Conservation (phyloP, 352 stramenopile species). For the Phytophthora pluvialis region DNA sequence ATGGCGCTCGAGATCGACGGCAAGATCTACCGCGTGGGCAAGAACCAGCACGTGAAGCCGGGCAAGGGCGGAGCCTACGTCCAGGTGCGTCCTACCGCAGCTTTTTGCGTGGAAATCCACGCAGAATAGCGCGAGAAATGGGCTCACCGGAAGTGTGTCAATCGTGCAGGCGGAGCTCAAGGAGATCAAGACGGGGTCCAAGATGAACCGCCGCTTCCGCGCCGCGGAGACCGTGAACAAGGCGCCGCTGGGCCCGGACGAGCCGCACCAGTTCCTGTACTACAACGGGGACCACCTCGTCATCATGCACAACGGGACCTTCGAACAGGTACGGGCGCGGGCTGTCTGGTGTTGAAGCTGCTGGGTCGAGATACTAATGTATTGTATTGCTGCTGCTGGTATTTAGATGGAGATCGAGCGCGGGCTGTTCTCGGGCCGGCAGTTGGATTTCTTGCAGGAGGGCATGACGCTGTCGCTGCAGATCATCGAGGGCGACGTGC, state of each 20-base stretch:
- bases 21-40: slow-evolving; percentile 85
- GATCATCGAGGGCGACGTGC: slow-evolving; percentile 83
- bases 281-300: slow-evolving; percentile 78
- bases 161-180: slow-evolving; percentile 72
- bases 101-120: background rate
- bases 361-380: background rate
- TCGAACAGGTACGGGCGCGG: slow-evolving; percentile 66
- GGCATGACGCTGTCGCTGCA: slow-evolving; percentile 84
- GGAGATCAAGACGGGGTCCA: slow-evolving; percentile 88
- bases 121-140: background rate
- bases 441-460: slow-evolving; percentile 81
- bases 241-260: slow-evolving; percentile 71
- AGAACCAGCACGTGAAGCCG: slow-evolving; percentile 87
- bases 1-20: slow-evolving; percentile 87
- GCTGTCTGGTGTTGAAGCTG: background rate
- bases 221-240: slow-evolving; percentile 83
- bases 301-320: slow-evolving; percentile 84
- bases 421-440: slow-evolving; percentile 71
- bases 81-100: slow-evolving; percentile 42
- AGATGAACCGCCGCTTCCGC: slow-evolving; percentile 85
- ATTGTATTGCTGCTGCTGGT: background rate
- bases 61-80: slow-evolving; percentile 87
- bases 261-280: slow-evolving; percentile 88
- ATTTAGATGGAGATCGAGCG: slow-evolving; percentile 73
- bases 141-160: slow-evolving; percentile 8